Percentiles rank a stretch among this genome's conserved stretches.
Evolutionary conservation across 2,329 filamentous ascomycete genomes (phyloP).

Genomic region (Colletotrichum sp.): DNA sequence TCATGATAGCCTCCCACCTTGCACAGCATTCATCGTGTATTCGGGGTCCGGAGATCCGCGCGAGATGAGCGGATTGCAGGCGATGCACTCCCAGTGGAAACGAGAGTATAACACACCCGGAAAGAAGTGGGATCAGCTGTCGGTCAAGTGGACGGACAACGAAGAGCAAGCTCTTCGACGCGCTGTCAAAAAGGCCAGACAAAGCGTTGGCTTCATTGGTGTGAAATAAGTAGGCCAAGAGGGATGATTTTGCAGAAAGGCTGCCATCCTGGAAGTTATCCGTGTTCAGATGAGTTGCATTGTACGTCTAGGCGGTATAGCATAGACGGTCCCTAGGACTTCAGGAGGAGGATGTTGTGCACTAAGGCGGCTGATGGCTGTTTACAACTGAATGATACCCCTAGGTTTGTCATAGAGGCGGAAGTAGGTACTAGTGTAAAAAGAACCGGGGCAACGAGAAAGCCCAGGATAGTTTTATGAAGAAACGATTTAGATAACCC

Average conservation of each 20-base stretch:
- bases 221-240: constrained; percentile 59
- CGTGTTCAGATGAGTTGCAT: not conserved
- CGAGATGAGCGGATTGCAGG: constrained; percentile 66
- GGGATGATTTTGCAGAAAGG: not conserved
- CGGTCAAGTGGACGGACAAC: constrained; percentile 70
- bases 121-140: constrained; percentile 70
- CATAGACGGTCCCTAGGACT: not conserved
- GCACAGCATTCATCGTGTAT: constrained; percentile 69
- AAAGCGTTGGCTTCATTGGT: constrained; percentile 67
- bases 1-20: constrained; percentile 64
- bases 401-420: not conserved
- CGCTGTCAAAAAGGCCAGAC: constrained; percentile 61
- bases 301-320: not conserved
- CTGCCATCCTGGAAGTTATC: not conserved
- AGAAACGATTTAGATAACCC: not conserved
- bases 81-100: constrained; percentile 64
- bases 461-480: not conserved
- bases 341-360: not conserved
- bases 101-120: constrained; percentile 68
- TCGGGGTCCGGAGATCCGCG: constrained; percentile 72
- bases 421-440: not conserved
- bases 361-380: not conserved
- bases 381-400: constrained; percentile 6
- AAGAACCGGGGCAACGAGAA: not conserved
- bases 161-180: constrained; percentile 67